A percentile compares a stretch with the other conserved stretches of the same genome.
Conservation (phyloP, 2,329 filamentous ascomycete genomes). For the Colletotrichum tamarilloi region DNA sequence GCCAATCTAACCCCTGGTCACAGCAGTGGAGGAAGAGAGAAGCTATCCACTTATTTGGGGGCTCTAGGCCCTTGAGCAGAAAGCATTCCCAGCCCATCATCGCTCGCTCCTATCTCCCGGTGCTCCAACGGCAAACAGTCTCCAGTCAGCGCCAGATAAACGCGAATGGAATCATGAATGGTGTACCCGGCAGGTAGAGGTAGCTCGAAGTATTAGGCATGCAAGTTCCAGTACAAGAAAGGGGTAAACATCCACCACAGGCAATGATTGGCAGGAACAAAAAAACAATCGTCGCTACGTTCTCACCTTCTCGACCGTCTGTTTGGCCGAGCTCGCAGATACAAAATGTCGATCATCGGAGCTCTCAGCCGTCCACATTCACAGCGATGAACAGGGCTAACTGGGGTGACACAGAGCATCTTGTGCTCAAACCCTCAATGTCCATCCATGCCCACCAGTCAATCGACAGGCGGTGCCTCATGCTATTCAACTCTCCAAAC, state of each 20-base stretch:
- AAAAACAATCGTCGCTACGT: neutral
- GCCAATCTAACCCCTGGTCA: constrained; percentile 2
- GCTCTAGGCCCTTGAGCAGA: neutral
- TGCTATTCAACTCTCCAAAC: neutral
- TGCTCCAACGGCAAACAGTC: neutral
- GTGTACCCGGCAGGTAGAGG: neutral
- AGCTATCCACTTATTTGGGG: neutral
- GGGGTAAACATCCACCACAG: neutral
- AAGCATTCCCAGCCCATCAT: neutral
- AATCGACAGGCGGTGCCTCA: neutral
- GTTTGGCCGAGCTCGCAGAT: neutral
- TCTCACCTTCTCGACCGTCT: no score
- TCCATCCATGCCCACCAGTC: neutral
- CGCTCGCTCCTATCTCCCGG: neutral
- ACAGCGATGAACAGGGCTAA: neutral
- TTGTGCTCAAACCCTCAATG: neutral
- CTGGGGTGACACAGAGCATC: neutral
- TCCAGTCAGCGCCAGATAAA: neutral
- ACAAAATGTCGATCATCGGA: neutral
- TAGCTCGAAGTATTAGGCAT: neutral
- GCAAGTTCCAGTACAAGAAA: neutral
- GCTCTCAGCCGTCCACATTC: neutral
- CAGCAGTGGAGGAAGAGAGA: neutral
- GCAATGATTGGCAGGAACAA: constrained; percentile 1
- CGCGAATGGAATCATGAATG: neutral